phyloP scores from a whole-genome alignment of 164 flowering plant genomes.

The Annona cherimola region DNA sequence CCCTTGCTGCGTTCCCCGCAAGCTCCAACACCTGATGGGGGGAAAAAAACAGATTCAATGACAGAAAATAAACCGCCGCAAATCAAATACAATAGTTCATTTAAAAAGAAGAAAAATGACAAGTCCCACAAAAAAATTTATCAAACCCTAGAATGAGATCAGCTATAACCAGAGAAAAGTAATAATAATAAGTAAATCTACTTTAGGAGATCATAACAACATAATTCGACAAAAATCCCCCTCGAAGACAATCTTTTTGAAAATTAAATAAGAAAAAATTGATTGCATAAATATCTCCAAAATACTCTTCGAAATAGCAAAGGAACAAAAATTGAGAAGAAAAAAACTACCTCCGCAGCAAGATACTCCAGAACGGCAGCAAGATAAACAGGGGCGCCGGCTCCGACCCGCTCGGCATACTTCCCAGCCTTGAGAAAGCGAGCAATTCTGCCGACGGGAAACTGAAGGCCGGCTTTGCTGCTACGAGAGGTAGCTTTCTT shows the following conservation, averaged over 20 bases:
- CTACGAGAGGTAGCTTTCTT: conserved; percentile 22
- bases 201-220: too few species aligned
- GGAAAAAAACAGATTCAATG: neutral
- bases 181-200: too few species aligned
- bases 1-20: conserved; percentile 16
- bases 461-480: conserved; percentile 22
- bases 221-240: neutral
- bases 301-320: neutral
- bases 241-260: neutral
- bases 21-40: conserved; percentile 12
- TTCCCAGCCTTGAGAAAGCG: conserved; percentile 22
- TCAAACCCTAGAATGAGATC: neutral
- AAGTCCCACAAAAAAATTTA: neutral
- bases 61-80: neutral
- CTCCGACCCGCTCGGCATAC: conserved; percentile 21
- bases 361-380: conserved; percentile 23
- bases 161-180: neutral
- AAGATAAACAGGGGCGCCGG: conserved; percentile 21
- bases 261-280: neutral
- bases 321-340: neutral
- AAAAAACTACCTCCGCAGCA: conserved; percentile 14
- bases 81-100: neutral
- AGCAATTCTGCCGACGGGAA: conserved; percentile 21
- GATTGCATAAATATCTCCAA: neutral
- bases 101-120: neutral